Evolutionary conservation across 257 asterid genomes (phyloP), one percentile per base, ranked within the genome.

Genomic region (Solanum okadae): DNA sequence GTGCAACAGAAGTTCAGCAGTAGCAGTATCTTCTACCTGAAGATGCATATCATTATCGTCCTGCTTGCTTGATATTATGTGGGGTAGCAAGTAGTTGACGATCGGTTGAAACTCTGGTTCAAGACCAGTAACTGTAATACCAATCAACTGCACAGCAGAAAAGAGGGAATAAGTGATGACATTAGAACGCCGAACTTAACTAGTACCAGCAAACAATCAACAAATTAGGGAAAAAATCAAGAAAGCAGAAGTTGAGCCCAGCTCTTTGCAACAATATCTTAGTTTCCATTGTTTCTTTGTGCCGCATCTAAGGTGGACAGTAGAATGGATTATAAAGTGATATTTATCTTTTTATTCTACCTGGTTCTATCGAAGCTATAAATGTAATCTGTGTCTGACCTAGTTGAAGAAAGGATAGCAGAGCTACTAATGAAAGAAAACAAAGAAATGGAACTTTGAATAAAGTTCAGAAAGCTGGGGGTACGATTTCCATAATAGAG

Each of bases 51-150:
- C 98, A 88, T 88, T 89, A 82, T 90, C 92, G 79, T 97, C 99
- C 89, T 93, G 98, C 92, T 94, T 96, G 92, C 94, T 94, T 40
- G 98, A 93, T 88, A 95, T 91, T 89, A 96, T 94, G 90, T 93
- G 92, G 11, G 98, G 98, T 75, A 97, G 91, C 93, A 97, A 92
- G 92, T 93, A 91, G 90, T 91, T 94, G 78, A 94, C 98, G 83
- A 96, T 94, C 38, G 99, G 93, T 89, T 94, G 99, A 90, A 97
- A 96, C 91, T 97, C 99, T 46, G 98, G 96, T 91, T 96, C 99
- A 87, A 97, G 96, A 90, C 98, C 94, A 46, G 94, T 91, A 88
- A 97, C 94, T 46, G 99, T 88, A 87, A 96, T 92, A 90, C 99
- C 99, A 34, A 96, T 92, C 88, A 96, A 92, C 99, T 97, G 98